Evolutionary conservation across 805 yeast species (phyloP), one percentile per base, ranked within the genome.

Genomic region (Hagleromyces aurorensis): DNA sequence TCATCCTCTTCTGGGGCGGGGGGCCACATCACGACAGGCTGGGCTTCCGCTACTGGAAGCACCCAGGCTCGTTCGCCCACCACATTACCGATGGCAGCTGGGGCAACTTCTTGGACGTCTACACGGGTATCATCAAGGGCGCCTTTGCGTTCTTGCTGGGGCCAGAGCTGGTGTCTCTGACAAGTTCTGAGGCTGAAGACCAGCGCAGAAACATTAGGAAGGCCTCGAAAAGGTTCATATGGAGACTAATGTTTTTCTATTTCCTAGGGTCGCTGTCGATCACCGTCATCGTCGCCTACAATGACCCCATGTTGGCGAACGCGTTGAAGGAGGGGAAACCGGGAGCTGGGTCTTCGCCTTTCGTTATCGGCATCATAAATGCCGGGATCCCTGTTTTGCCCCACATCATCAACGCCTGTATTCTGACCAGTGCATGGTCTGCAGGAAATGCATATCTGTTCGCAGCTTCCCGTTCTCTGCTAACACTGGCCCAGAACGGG

Each of bases 11-110:
- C 59, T 67, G 67, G 39, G 73, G 75, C 14, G 74, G 73, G 16
- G 69, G 67, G 38, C 58, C 58, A 27, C 34, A 41, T 12, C 65
- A 66, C 29, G 75, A 71, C 30, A 65, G 78, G 36, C 55, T 70
- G 19, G 85, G 85, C 5, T 77, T 77, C 66, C 72, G 77, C 39
- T 77, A 65, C 57, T 78, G 85, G 85, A 53, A 64, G 29, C 36
- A 59, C 33, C 78, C 78, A 5, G 78, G 78, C 42, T 70, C 76
- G 0, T 78, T 77, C 41, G 61, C 68, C 32, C 46, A 59, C 41
- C 71, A 73, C 43, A 43, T 70, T 29, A 56, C 61, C 2, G 48
- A 44, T 6, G 84, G 84, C 15, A 52, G 57, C 33, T 66, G 79
- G 16, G 86, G 84, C 25, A 67, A 66, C 37, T 76, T 79, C 52